These are phyloP conservation scores for Flagelloscypha sp. DNA, from an alignment of 768 basidiomycete genomes.

Conservation along the genomic window DNA sequence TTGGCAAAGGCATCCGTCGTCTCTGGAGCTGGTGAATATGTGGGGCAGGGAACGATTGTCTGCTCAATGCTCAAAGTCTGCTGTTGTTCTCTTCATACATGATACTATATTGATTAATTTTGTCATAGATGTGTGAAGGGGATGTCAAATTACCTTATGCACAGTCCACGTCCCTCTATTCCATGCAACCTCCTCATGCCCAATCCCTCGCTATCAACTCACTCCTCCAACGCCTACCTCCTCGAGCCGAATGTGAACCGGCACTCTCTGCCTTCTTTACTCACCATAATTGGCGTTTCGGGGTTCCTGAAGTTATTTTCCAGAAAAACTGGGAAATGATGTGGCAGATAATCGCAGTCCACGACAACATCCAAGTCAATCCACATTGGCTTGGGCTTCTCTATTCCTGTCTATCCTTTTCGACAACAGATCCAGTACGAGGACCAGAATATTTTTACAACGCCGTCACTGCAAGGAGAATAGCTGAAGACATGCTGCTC, in stretches of 20 bases:
- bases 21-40: too few relatives aligned
- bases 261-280: slow-evolving; percentile 29
- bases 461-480: background rate
- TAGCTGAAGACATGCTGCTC: slow-evolving; percentile 24
- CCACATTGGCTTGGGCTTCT: slow-evolving; percentile 43
- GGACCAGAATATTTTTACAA: background rate
- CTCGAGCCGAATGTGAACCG: slow-evolving; percentile 8
- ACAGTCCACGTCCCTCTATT: too few relatives aligned
- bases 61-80: too few relatives aligned
- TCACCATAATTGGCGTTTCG: slow-evolving; percentile 42
- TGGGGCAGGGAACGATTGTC: too few relatives aligned
- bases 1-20: too few relatives aligned
- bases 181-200: too few relatives aligned
- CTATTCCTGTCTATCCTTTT: slow-evolving; percentile 39
- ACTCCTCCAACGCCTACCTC: slow-evolving; percentile 23
- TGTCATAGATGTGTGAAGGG: too few relatives aligned
- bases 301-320: slow-evolving; percentile 44
- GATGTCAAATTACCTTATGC: too few relatives aligned
- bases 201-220: slow-evolving; percentile 23
- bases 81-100: too few relatives aligned
- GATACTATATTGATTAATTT: too few relatives aligned
- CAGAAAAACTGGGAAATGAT: slow-evolving; percentile 31
- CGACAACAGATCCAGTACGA: too few relatives aligned
- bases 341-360: slow-evolving; percentile 35
- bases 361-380: slow-evolving; percentile 29